These are phyloP conservation scores for Rhodosporidiobolus odoratus DNA, from an alignment of 768 basidiomycete species.

Conservation along the genomic window DNA sequence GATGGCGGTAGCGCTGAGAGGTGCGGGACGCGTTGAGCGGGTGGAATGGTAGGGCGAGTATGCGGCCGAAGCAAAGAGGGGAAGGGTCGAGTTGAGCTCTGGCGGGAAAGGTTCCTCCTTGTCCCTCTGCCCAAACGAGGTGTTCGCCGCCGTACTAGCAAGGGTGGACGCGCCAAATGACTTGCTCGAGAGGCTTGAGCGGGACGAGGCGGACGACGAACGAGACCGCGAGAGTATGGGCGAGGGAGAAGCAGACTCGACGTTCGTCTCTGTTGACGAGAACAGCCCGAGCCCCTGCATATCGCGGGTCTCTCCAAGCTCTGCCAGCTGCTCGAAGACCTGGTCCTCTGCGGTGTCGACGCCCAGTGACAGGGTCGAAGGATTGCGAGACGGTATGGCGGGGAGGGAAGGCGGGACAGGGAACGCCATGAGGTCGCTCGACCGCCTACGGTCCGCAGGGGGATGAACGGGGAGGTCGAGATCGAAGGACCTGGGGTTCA, in stretches of 20 bases:
- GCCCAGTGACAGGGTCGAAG: background rate
- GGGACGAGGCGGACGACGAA: constrained; percentile 6
- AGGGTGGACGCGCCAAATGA: constrained; percentile 24
- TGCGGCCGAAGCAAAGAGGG: background rate
- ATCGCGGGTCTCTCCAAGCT: constrained; percentile 3
- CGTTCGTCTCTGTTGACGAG: background rate
- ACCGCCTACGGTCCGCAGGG: background rate
- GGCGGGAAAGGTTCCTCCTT: constrained; percentile 6
- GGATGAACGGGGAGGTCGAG: background rate
- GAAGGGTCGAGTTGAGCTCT: background rate
- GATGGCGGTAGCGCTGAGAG: background rate
- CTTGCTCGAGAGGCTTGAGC: constrained; percentile 1
- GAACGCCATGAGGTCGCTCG: constrained; percentile 26
- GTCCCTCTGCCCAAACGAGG: background rate
- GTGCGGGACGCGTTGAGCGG: background rate
- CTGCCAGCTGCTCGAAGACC: constrained; percentile 17
- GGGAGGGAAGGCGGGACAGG: constrained; percentile 18
- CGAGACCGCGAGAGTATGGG: constrained; percentile 8
- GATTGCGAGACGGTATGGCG: background rate
- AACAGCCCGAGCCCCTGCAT: constrained; percentile 22
- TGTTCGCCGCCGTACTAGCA: constrained; percentile 21
- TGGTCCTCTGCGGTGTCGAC: background rate
- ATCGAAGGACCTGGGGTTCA: background rate
- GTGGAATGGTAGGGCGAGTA: background rate
- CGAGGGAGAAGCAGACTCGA: background rate